Percentiles rank a stretch among this genome's conserved stretches.
phyloP scores from a whole-genome alignment of 495 filamentous ascomycete genomes.

The Aspergillus olivimuriae region DNA sequence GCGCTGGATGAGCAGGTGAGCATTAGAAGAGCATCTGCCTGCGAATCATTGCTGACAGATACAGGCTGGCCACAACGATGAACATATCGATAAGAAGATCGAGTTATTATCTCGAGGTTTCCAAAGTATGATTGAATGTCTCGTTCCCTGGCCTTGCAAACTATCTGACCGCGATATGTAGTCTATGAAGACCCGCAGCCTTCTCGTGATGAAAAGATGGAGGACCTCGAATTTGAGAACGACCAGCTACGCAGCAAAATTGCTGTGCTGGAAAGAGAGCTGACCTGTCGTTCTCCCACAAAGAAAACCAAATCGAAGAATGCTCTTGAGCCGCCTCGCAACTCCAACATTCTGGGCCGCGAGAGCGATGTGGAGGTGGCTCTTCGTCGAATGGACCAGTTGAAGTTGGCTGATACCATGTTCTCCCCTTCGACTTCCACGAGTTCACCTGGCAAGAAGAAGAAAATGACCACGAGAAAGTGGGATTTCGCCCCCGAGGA shows the following conservation, averaged over 20 bases:
- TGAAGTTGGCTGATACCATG: conserved; percentile 38
- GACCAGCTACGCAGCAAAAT: conserved; percentile 40
- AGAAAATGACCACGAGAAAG: conserved; percentile 49
- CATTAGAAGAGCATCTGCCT: too few species aligned
- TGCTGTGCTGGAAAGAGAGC: conserved; percentile 41
- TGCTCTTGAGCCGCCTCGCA: conserved; percentile 15
- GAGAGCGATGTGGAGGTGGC: conserved; percentile 41
- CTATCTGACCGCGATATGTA: too few species aligned
- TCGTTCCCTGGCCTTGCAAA: too few species aligned
- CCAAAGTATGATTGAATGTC: conserved; percentile 44
- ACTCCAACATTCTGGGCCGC: conserved; percentile 25
- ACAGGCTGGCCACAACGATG: conserved; percentile 55
- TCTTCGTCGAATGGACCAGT: conserved; percentile 36
- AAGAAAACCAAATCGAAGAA: conserved; percentile 32
- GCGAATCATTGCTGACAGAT: conserved; percentile 13
- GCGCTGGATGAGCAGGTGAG: conserved; percentile 68
- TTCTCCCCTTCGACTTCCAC: conserved; percentile 22
- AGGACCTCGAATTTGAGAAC: conserved; percentile 44
- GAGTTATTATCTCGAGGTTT: conserved; percentile 74
- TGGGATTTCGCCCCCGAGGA: conserved; percentile 52
- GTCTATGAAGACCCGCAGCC: conserved; percentile 44
- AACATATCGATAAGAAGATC: conserved; percentile 84
- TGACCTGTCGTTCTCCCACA: conserved; percentile 41
- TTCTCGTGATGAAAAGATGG: conserved; percentile 25
- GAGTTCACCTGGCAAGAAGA: conserved; percentile 37